A percentile compares a stretch with the other conserved stretches of the same genome.
Evolutionary conservation across 1,284 basidiomycete species (phyloP).

Genomic region (Boletus smithii): DNA sequence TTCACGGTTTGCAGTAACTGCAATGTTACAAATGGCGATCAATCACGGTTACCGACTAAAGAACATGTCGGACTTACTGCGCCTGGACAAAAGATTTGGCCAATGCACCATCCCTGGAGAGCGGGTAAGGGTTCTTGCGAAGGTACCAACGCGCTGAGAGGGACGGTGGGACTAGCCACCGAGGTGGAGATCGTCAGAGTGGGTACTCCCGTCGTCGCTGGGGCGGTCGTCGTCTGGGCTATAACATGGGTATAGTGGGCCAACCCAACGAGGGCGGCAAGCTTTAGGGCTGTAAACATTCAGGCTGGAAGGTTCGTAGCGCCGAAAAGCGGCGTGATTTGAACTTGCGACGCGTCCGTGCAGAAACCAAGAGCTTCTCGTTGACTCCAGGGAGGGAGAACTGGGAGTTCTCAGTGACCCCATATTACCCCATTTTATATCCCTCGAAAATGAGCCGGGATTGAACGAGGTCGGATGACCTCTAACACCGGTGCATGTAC

Average conservation of each 20-base stretch:
- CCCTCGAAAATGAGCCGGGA: too few relatives aligned
- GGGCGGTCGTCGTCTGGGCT: conserved; percentile 10
- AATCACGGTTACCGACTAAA: neutral
- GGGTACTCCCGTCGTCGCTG: conserved; percentile 25
- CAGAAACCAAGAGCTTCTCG: neutral
- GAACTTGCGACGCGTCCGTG: neutral
- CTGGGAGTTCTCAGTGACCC: neutral
- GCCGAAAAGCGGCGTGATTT: too few relatives aligned
- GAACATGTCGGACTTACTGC: conserved; percentile 45
- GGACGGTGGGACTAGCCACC: conserved; percentile 59
- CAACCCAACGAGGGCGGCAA: conserved; percentile 19
- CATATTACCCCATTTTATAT: neutral
- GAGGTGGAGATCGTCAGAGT: conserved; percentile 53
- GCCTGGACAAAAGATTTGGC: conserved; percentile 81
- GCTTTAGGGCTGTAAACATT: conserved; percentile 7
- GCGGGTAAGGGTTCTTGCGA: conserved; percentile 71
- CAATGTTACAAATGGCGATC: conserved; percentile 2
- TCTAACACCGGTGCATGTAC: too few relatives aligned
- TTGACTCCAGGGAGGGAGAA: neutral
- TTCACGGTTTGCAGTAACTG: conserved; percentile 85
- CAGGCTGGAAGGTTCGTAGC: too few relatives aligned
- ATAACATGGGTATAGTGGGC: conserved; percentile 9
- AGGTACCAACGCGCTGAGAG: conserved; percentile 54
- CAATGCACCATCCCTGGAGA: conserved; percentile 74
- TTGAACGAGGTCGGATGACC: neutral